Conservation (phyloP, 108 stramenopile genomes). For the Fragilaria radians region DNA sequence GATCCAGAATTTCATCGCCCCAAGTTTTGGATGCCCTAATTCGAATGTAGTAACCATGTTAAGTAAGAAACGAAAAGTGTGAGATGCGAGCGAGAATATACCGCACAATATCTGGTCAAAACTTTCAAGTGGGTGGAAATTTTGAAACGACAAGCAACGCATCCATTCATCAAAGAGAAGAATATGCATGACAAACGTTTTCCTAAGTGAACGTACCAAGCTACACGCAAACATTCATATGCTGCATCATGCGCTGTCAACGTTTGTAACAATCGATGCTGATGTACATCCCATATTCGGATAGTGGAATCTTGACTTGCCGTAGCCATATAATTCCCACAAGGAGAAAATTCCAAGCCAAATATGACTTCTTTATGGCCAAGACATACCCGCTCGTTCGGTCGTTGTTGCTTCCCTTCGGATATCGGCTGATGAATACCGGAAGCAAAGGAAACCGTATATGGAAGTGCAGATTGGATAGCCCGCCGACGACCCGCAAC, state of each 20-base stretch:
- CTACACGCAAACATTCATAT: constrained; percentile 75
- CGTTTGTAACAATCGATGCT: constrained; percentile 40
- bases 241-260: constrained; percentile 42
- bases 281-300: constrained; percentile 53
- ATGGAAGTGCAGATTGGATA: background rate
- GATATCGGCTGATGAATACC: background rate
- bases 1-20: constrained; percentile 8
- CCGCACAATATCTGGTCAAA: too few relatives aligned
- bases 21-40: constrained; percentile 25
- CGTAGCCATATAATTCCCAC: constrained; percentile 64
- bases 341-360: constrained; percentile 56
- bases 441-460: constrained; percentile 1
- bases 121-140: too few relatives aligned
- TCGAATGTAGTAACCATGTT: too few relatives aligned
- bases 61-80: too few relatives aligned
- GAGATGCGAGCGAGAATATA: too few relatives aligned
- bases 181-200: too few relatives aligned
- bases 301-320: constrained; percentile 78
- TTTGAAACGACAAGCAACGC: too few relatives aligned
- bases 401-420: background rate
- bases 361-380: constrained; percentile 74
- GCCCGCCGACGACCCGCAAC: too few relatives aligned
- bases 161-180: too few relatives aligned
- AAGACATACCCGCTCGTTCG: constrained; percentile 51
- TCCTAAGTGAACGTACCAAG: constrained; percentile 55